Evolutionary conservation across 176 grass and related monocot genomes (phyloP).

Genomic region (Oryza rufipogon): DNA sequence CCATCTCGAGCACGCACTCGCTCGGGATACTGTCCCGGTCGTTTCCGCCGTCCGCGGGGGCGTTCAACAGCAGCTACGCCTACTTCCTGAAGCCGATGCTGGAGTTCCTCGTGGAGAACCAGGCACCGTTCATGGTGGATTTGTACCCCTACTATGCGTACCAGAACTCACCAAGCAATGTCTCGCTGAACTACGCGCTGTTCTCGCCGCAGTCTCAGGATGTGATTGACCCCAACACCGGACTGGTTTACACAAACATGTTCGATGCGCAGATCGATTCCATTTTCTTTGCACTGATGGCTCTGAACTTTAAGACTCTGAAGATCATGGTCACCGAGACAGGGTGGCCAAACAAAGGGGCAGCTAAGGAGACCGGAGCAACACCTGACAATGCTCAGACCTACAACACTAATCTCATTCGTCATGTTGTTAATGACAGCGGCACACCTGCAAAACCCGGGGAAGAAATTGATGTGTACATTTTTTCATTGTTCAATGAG

Average conservation of each 20-base stretch:
- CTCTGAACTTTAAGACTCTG: slow-evolving; percentile 87
- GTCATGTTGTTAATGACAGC: slow-evolving; percentile 84
- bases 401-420: slow-evolving; percentile 89
- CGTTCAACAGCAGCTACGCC: slow-evolving; percentile 91
- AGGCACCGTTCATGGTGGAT: slow-evolving; percentile 98
- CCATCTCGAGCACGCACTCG: slow-evolving; percentile 93
- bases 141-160: slow-evolving; percentile 94
- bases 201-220: slow-evolving; percentile 63
- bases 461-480: slow-evolving; percentile 85
- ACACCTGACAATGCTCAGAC: slow-evolving; percentile 89
- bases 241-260: slow-evolving; percentile 93
- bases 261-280: slow-evolving; percentile 91
- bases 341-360: slow-evolving; percentile 89
- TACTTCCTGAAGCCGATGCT: slow-evolving; percentile 93
- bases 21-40: slow-evolving; percentile 83
- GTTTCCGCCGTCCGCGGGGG: slow-evolving; percentile 88
- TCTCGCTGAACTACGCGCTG: slow-evolving; percentile 78
- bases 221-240: slow-evolving; percentile 91
- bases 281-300: slow-evolving; percentile 89
- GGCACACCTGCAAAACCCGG: slow-evolving; percentile 87
- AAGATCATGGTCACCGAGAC: slow-evolving; percentile 94
- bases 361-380: slow-evolving; percentile 72
- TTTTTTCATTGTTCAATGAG: slow-evolving; percentile 99
- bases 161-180: slow-evolving; percentile 81
- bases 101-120: slow-evolving; percentile 89